Percentiles rank a stretch among this genome's conserved stretches.
These are phyloP conservation scores for Chenopodium album DNA, from an alignment of 148 eudicot genomes.

Conservation along the genomic window DNA sequence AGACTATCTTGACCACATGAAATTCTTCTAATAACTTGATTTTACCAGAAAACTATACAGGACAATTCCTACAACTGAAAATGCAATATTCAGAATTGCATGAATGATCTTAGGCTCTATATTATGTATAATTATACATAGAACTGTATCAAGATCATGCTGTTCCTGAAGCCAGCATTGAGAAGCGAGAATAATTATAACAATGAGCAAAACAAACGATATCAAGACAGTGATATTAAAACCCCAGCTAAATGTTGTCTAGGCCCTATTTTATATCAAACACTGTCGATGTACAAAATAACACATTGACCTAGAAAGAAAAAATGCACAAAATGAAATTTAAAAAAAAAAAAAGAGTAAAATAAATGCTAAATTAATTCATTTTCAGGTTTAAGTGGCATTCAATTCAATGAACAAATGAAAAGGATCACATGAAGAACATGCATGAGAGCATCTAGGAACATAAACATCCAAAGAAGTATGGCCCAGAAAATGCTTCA, in stretches of 20 bases:
- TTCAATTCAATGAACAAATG: conserved; percentile 1
- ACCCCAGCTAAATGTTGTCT: not conserved
- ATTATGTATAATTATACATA: too few relatives aligned
- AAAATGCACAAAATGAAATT: not conserved
- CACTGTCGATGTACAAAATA: not conserved
- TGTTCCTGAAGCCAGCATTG: not conserved
- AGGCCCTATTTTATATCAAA: not conserved
- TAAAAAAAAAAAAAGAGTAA: not conserved
- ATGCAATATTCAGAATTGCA: not conserved
- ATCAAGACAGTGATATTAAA: not conserved
- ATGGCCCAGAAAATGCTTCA: not conserved
- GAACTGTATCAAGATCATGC: not conserved
- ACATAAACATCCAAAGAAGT: not conserved
- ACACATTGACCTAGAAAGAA: not conserved
- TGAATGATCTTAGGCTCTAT: not conserved
- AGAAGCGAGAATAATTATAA: not conserved
- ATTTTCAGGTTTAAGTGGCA: not conserved
- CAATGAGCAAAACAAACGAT: not conserved
- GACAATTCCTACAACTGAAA: too few relatives aligned
- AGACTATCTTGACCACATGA: not conserved
- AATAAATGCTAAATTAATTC: not conserved
- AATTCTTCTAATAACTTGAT: not conserved
- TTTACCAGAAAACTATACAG: not conserved
- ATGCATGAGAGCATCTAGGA: not conserved
- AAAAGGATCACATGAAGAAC: not conserved